These are phyloP conservation scores for Eimeria sp. DNA, from an alignment of 169 alveolate species.

Conservation along the genomic window DNA sequence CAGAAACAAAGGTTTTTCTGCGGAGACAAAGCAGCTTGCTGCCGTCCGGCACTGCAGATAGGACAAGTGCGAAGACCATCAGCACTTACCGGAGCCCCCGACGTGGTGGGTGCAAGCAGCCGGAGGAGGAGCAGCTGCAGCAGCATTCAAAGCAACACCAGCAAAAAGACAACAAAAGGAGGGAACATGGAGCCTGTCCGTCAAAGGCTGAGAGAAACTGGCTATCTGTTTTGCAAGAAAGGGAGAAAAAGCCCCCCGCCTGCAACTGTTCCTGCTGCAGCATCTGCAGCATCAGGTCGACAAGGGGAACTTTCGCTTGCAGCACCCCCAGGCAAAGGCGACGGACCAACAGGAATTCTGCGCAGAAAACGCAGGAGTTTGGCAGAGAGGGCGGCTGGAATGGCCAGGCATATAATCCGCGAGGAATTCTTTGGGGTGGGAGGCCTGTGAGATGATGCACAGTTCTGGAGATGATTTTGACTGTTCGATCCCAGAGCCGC, in stretches of 20 bases:
- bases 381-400: conserved; percentile 30
- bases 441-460: background rate
- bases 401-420: conserved; percentile 24
- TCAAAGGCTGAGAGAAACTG: background rate
- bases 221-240: background rate
- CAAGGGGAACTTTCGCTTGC: background rate
- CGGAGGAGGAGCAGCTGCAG: conserved; percentile 53
- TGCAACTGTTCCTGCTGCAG: background rate
- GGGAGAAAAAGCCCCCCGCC: background rate
- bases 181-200: background rate
- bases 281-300: background rate
- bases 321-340: background rate
- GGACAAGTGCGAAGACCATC: background rate
- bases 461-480: background rate
- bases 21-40: background rate
- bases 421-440: conserved; percentile 17
- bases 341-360: background rate
- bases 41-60: conserved; percentile 12
- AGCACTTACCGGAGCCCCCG: background rate
- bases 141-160: conserved; percentile 23
- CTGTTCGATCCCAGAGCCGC: background rate
- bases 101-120: background rate
- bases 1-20: background rate
- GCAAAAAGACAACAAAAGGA: background rate
- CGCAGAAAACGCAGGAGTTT: background rate